Evolutionary conservation across 2,329 filamentous ascomycete genomes (phyloP).

Genomic region (Monilinia fructigena): DNA sequence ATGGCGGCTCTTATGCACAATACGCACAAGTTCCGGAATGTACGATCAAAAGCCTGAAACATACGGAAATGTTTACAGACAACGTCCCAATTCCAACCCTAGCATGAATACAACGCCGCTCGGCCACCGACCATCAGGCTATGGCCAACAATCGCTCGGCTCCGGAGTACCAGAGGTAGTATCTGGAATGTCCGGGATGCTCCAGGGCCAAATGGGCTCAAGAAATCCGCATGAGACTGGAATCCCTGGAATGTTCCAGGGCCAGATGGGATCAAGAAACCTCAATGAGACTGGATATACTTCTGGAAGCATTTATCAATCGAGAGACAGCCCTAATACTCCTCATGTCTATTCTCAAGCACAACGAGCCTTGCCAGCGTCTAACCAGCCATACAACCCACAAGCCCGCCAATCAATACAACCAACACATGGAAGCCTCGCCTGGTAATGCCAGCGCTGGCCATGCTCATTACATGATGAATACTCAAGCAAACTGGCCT

Average conservation of each 20-base stretch:
- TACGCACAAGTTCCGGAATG: conserved; percentile 30
- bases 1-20: conserved; percentile 28
- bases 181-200: conserved; percentile 11
- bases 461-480: conserved; percentile 36
- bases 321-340: conserved; percentile 13
- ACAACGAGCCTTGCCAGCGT: conserved; percentile 1
- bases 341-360: conserved; percentile 30
- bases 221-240: conserved; percentile 5
- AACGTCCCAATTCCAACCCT: conserved; percentile 33
- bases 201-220: conserved; percentile 10
- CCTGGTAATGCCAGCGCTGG: conserved; percentile 36
- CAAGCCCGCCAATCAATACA: conserved; percentile 2
- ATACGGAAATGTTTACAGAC: conserved; percentile 30
- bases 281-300: conserved; percentile 1
- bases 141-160: conserved; percentile 23
- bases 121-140: conserved; percentile 32
- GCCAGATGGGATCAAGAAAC: conserved; percentile 14
- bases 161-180: conserved; percentile 9
- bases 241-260: conserved; percentile 14
- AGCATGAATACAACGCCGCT: conserved; percentile 30
- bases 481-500: conserved; percentile 36
- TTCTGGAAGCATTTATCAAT: conserved; percentile 13
- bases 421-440: conserved; percentile 15
- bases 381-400: conserved; percentile 13
- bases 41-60: conserved; percentile 35